Base-by-base conservation (phyloP, 371 early-diverging fungal species). In the Mortierella sp. region DNA sequence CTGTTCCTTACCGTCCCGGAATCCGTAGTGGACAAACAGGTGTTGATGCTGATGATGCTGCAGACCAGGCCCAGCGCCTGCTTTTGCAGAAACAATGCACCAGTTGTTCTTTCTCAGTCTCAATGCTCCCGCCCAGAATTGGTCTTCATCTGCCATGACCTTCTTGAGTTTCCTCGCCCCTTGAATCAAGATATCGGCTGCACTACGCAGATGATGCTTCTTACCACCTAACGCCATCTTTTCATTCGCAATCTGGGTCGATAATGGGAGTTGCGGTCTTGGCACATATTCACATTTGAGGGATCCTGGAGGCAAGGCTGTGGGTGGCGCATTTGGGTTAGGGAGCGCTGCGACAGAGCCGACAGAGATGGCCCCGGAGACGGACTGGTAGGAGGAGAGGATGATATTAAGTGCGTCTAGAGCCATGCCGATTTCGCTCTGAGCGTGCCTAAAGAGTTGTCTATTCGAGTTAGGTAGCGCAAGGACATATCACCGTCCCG, bases 361-460 rank as follows among this genome's bases (percentile, higher is more conserved):
- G 24, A 50, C 56, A 2, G 56, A 34, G 31, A 80, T 78, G 11
- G 81, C 41, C 58, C 75, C 71, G 0, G 78, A 52, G n/a, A 65
- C 63, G 1, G 64, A 30, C 15, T 83, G 81, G 7, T 84, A 85
- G 0, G 84, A 82, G 5, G 87, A 79, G 15, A 89, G 72, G 24
- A 92, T 71, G 17, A 90, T 85, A 31, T 89, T 90, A 60, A 92
- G 88, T n/a, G 89, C 86, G 56, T 92, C 92, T 65, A 92, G 53
- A 1, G 92, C 89, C 14, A 92, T 89, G 31, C 89, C 87, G 57
- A 92, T 87, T 71, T 92, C 92, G 48, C 89, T 86, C 63, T 92
- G 89, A 12, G 91, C 92, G 65, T 87, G 81, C 63, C 87, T 87
- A 64, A n/a, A 50, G 37, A 11, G 37, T n/a, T n/a, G n/a, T n/a